Conservation (phyloP, 164 flowering plant species). For the Magnolia changhungtana region DNA sequence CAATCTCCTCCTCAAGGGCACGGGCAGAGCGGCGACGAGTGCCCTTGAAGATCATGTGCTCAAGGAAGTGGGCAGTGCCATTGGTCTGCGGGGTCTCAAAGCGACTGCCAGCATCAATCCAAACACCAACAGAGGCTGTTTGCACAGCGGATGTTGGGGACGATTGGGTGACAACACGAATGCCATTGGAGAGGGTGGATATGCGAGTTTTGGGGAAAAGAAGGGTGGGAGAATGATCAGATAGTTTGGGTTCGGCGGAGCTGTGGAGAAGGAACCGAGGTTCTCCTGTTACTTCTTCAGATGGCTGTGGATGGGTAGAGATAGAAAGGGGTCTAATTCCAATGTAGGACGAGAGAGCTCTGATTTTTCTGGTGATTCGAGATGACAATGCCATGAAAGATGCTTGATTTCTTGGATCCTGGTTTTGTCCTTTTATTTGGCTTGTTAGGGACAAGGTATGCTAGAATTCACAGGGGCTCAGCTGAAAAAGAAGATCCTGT, state of each 20-base stretch:
- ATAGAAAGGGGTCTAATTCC: neutral
- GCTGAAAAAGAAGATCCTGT: neutral
- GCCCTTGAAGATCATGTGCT: constrained; percentile 89
- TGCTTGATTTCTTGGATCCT: neutral
- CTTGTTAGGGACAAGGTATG: neutral
- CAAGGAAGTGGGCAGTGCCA: constrained; percentile 87
- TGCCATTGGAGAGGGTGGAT: constrained; percentile 67
- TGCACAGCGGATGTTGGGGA: constrained; percentile 33
- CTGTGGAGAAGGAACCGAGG: constrained; percentile 7
- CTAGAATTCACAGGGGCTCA: neutral
- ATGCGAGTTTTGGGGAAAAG: constrained; percentile 35
- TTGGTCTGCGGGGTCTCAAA: constrained; percentile 71
- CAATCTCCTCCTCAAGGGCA: constrained; percentile 72
- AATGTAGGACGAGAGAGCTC: neutral
- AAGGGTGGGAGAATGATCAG: constrained; percentile 8
- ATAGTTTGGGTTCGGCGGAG: constrained; percentile 4
- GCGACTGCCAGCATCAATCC: constrained; percentile 89
- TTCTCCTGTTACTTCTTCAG: constrained; percentile 7
- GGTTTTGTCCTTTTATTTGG: neutral
- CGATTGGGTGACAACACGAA: constrained; percentile 77
- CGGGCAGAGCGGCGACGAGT: constrained; percentile 52
- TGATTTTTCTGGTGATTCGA: constrained; percentile 4
- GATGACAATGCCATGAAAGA: constrained; percentile 9
- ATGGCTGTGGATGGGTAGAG: neutral
- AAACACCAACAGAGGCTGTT: constrained; percentile 82